Evolutionary conservation across 495 filamentous ascomycete species (phyloP).

Genomic region (Hypoxylon trugodes): DNA sequence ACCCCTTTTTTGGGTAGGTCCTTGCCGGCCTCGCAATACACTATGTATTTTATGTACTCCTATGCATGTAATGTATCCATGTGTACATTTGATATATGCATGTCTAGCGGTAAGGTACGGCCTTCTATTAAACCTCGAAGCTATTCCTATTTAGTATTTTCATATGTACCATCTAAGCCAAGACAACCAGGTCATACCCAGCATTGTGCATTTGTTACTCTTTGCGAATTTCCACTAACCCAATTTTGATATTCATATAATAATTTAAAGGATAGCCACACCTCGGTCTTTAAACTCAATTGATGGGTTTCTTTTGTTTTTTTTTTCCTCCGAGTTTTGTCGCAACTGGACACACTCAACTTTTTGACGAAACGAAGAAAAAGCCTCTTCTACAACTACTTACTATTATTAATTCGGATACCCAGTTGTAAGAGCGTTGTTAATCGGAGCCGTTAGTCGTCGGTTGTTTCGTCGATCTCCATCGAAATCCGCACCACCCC

Average conservation of each 20-base stretch:
- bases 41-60: not conserved
- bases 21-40: conserved; percentile 15
- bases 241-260: conserved; percentile 9
- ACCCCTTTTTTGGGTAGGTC: conserved; percentile 34
- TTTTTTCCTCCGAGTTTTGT: conserved; percentile 7
- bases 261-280: conserved; percentile 28
- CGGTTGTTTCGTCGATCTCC: conserved; percentile 31
- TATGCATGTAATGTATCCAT: conserved; percentile 3
- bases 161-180: too few species aligned
- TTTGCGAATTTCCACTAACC: conserved; percentile 24
- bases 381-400: conserved; percentile 1
- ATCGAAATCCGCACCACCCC: conserved; percentile 20
- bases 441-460: conserved; percentile 14
- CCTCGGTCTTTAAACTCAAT: conserved; percentile 26
- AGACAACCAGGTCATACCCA: conserved; percentile 15
- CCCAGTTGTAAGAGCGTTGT: conserved; percentile 10
- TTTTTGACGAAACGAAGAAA: not conserved
- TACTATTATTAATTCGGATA: conserved; percentile 21
- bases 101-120: not conserved
- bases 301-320: conserved; percentile 9
- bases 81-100: conserved; percentile 3
- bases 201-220: conserved; percentile 12
- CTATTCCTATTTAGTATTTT: conserved; percentile 33
- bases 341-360: not conserved
- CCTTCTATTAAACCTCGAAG: conserved; percentile 8